Conservation (phyloP, 2,329 filamentous ascomycete species). For the Colletotrichum caudatum region DNA sequence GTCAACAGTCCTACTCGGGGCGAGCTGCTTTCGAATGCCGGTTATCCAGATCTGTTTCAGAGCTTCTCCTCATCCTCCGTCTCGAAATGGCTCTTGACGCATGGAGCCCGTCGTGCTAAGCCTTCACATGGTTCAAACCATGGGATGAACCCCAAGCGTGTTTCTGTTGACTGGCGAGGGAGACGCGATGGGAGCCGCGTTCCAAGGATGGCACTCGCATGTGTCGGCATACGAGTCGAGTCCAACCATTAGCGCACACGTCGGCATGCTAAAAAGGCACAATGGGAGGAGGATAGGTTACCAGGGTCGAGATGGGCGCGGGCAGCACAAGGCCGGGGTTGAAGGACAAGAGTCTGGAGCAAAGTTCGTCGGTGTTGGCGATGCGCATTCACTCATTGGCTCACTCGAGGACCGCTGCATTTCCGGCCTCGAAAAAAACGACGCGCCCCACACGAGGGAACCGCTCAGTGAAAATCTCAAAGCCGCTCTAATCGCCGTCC, state of each 20-base stretch:
- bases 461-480: conserved; percentile 36
- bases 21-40: neutral
- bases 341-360: neutral
- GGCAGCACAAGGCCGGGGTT: neutral
- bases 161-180: neutral
- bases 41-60: neutral
- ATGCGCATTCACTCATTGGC: conserved; percentile 15
- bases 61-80: neutral
- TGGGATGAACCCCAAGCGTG: too few species aligned
- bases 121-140: neutral
- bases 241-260: too few species aligned
- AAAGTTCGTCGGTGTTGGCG: neutral
- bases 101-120: neutral
- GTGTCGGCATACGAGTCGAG: neutral
- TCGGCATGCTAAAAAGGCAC: neutral
- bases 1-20: neutral
- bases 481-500: neutral
- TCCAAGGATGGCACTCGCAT: neutral
- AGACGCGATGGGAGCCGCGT: too few species aligned
- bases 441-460: conserved; percentile 27
- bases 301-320: neutral
- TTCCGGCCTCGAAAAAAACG: conserved; percentile 17
- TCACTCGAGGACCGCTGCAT: conserved; percentile 18
- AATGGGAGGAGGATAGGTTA: neutral
- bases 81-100: neutral